phyloP scores from a whole-genome alignment of 306 rosid genomes.

The Vigna mungo region DNA sequence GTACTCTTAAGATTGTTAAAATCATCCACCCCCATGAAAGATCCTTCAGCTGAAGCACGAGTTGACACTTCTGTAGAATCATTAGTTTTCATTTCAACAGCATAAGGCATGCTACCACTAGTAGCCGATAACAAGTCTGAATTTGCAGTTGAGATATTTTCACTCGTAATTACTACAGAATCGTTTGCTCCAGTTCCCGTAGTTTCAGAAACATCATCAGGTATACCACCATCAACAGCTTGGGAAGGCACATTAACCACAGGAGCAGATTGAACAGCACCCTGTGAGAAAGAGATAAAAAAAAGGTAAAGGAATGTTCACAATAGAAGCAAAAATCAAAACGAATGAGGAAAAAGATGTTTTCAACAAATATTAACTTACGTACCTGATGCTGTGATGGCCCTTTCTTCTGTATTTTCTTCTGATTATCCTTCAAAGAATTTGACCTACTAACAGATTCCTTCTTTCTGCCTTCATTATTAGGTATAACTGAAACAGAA shows the following conservation, averaged over 20 bases:
- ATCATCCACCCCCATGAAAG: slow-evolving; percentile 44
- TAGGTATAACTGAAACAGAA: slow-evolving; percentile 46
- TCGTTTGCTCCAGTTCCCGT: slow-evolving; percentile 44
- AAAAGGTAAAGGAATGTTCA: background rate
- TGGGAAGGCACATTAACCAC: slow-evolving; percentile 44
- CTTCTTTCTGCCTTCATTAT: slow-evolving; percentile 54
- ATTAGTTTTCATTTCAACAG: slow-evolving; percentile 50
- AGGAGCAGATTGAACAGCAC: slow-evolving; percentile 54
- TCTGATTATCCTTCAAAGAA: slow-evolving; percentile 70
- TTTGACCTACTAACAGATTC: slow-evolving; percentile 68
- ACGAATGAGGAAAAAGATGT: slow-evolving; percentile 10
- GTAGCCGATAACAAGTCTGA: slow-evolving; percentile 45
- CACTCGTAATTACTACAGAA: slow-evolving; percentile 39
- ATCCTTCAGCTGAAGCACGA: slow-evolving; percentile 51
- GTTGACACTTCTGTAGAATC: slow-evolving; percentile 31
- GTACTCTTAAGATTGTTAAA: slow-evolving; percentile 36
- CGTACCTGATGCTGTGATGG: slow-evolving; percentile 70
- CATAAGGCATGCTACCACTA: slow-evolving; percentile 27
- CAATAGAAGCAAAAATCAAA: slow-evolving; percentile 20
- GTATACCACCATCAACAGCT: slow-evolving; percentile 44
- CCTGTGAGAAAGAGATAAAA: slow-evolving; percentile 46
- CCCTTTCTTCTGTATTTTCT: slow-evolving; percentile 60
- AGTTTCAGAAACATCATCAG: slow-evolving; percentile 51
- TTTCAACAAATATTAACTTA: slow-evolving; percentile 16
- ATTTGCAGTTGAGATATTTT: slow-evolving; percentile 42